A percentile compares a stretch with the other conserved stretches of the same genome.
These are phyloP conservation scores for Cryptosporidium viatorum DNA, from an alignment of 169 alveolate species.

Conservation along the genomic window DNA sequence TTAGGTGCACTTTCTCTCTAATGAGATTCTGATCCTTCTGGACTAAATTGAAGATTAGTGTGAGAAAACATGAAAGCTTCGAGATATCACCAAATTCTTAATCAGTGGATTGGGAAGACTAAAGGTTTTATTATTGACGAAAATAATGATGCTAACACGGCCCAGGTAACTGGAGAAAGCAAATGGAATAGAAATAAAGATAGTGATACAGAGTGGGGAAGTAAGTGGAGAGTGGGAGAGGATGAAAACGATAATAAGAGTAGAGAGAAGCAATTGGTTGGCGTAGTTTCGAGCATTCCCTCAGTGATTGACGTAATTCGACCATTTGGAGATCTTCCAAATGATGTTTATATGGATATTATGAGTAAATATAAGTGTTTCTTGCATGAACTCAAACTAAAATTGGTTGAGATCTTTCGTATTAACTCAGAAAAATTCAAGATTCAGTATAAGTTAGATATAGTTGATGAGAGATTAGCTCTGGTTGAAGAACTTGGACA, in stretches of 20 bases:
- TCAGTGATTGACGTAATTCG: not conserved
- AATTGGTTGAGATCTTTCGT: conserved; percentile 29
- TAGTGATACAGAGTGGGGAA: not conserved
- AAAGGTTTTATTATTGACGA: not conserved
- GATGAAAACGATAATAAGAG: not conserved
- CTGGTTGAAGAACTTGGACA: conserved; percentile 49
- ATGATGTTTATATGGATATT: conserved; percentile 25
- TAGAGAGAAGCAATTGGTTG: not conserved
- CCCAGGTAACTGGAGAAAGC: not conserved
- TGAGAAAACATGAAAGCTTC: conserved; percentile 1
- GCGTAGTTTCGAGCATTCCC: conserved; percentile 59
- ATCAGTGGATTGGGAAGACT: conserved; percentile 23
- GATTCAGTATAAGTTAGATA: conserved; percentile 54
- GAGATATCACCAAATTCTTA: conserved; percentile 12
- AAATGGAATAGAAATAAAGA: not conserved
- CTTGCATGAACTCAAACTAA: conserved; percentile 16
- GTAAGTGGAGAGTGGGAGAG: not conserved
- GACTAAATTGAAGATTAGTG: not conserved
- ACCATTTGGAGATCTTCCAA: conserved; percentile 49
- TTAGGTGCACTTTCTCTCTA: not conserved
- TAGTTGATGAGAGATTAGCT: conserved; percentile 53
- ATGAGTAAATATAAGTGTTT: conserved; percentile 14
- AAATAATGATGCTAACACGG: not conserved
- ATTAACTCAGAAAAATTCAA: conserved; percentile 3
- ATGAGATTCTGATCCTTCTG: too few species aligned